These are phyloP conservation scores for Diddensiella santjacobensis DNA, from an alignment of 805 yeast species.

Conservation along the genomic window DNA sequence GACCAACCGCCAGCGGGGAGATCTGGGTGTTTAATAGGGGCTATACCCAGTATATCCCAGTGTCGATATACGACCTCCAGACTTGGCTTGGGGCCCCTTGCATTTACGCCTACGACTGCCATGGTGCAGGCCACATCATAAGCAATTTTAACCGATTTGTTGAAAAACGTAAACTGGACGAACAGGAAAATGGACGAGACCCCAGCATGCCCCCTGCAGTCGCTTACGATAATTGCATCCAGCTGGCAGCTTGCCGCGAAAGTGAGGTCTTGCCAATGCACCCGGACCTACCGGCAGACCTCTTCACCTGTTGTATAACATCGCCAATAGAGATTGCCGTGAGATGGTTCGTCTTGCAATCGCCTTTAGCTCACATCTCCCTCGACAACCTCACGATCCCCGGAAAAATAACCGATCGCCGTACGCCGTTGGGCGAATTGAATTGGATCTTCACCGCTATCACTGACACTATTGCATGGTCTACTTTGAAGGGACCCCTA, in stretches of 20 bases:
- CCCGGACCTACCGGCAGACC: conserved; percentile 92
- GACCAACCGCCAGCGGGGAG: conserved; percentile 93
- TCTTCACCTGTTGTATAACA: conserved; percentile 92
- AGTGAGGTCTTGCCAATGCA: conserved; percentile 87
- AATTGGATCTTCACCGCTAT: conserved; percentile 98
- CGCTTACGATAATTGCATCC: conserved; percentile 81
- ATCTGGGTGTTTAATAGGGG: conserved; percentile 98
- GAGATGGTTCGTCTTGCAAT: conserved; percentile 82
- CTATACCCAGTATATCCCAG: conserved; percentile 96
- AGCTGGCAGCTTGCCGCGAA: conserved; percentile 85
- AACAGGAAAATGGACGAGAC: conserved; percentile 32
- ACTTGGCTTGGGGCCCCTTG: conserved; percentile 98
- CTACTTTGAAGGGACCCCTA: conserved; percentile 77
- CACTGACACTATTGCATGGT: conserved; percentile 98
- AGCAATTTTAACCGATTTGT: conserved; percentile 85
- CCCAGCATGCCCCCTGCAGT: conserved; percentile 59
- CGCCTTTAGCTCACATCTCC: conserved; percentile 29
- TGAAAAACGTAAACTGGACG: conserved; percentile 84
- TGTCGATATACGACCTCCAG: conserved; percentile 89
- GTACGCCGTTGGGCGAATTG: conserved; percentile 93
- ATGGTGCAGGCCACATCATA: conserved; percentile 89
- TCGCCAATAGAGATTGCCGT: conserved; percentile 94
- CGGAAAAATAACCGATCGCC: conserved; percentile 84
- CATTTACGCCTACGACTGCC: conserved; percentile 90
- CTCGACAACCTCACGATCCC: conserved; percentile 61